phyloP scores from a whole-genome alignment of 495 filamentous ascomycete genomes.

The Trichoderma gamsii region DNA sequence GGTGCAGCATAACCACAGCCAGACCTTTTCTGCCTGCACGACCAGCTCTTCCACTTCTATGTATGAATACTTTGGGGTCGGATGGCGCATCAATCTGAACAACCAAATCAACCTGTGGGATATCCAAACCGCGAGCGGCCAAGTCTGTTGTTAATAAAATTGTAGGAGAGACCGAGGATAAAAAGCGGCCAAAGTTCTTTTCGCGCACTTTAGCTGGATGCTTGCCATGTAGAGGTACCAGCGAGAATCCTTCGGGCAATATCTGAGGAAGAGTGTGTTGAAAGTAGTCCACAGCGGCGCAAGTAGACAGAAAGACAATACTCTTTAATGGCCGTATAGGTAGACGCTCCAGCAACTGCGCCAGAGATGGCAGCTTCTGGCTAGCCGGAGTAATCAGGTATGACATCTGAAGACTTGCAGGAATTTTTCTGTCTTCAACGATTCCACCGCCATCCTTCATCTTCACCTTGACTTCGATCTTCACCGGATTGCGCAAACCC shows the following conservation, averaged over 20 bases:
- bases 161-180: conserved; percentile 58
- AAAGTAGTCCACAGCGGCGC: conserved; percentile 92
- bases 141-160: conserved; percentile 66
- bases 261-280: conserved; percentile 64
- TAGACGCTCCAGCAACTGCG: conserved; percentile 60
- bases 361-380: conserved; percentile 69
- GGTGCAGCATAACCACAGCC: conserved; percentile 76
- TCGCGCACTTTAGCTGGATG: conserved; percentile 69
- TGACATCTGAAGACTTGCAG: conserved; percentile 82
- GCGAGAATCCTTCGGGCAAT: conserved; percentile 54
- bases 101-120: conserved; percentile 90
- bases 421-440: conserved; percentile 78
- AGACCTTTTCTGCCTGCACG: conserved; percentile 81
- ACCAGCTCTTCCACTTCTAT: conserved; percentile 88
- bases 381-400: conserved; percentile 69
- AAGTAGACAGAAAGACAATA: conserved; percentile 94
- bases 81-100: conserved; percentile 87
- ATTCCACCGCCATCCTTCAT: conserved; percentile 49
- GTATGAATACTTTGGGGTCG: conserved; percentile 91
- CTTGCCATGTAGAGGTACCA: conserved; percentile 86
- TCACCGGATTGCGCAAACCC: conserved; percentile 87
- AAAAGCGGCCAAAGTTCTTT: conserved; percentile 76
- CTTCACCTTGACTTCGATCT: conserved; percentile 86
- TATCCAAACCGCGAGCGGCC: conserved; percentile 80
- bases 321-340: conserved; percentile 70